A percentile compares a stretch with the other conserved stretches of the same genome.
Evolutionary conservation across 176 grass and related monocot genomes (phyloP).

Genomic region (Rhynchospora tenuis): DNA sequence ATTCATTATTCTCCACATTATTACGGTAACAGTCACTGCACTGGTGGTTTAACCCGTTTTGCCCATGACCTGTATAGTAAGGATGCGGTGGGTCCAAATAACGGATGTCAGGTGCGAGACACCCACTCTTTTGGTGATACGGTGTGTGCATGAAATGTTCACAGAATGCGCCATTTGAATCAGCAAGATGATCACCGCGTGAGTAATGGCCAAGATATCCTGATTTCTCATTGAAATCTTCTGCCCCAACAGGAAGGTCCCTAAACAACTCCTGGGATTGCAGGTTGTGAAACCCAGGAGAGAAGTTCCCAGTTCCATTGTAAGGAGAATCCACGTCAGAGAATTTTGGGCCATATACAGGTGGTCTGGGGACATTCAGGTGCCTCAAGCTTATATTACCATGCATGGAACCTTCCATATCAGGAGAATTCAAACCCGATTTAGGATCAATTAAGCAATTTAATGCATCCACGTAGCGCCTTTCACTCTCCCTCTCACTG

Average conservation of each 20-base stretch:
- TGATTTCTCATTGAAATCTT: slow-evolving; percentile 59
- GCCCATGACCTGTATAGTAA: slow-evolving; percentile 48
- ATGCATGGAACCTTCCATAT: slow-evolving; percentile 40
- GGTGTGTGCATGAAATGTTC: slow-evolving; percentile 52
- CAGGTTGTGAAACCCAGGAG: slow-evolving; percentile 43
- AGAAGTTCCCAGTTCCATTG: slow-evolving; percentile 52
- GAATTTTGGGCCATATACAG: slow-evolving; percentile 50
- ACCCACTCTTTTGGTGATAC: slow-evolving; percentile 46
- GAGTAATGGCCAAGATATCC: slow-evolving; percentile 45
- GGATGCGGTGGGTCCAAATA: slow-evolving; percentile 36
- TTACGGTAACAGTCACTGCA: slow-evolving; percentile 44
- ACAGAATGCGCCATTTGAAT: slow-evolving; percentile 26
- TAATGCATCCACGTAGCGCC: slow-evolving; percentile 86
- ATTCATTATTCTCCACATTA: slow-evolving; percentile 53
- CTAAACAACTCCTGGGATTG: slow-evolving; percentile 36
- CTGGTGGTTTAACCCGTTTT: slow-evolving; percentile 46
- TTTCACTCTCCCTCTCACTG: slow-evolving; percentile 63
- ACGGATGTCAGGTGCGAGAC: slow-evolving; percentile 33
- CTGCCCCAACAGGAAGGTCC: slow-evolving; percentile 62
- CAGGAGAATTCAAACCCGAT: slow-evolving; percentile 38
- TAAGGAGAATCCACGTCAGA: slow-evolving; percentile 72
- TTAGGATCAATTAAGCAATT: slow-evolving; percentile 65
- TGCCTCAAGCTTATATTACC: slow-evolving; percentile 52
- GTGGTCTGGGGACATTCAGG: slow-evolving; percentile 50
- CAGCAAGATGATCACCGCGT: slow-evolving; percentile 32